Base-by-base conservation (phyloP, 2,329 filamentous ascomycete species). In the Sarocladium kiliense region DNA sequence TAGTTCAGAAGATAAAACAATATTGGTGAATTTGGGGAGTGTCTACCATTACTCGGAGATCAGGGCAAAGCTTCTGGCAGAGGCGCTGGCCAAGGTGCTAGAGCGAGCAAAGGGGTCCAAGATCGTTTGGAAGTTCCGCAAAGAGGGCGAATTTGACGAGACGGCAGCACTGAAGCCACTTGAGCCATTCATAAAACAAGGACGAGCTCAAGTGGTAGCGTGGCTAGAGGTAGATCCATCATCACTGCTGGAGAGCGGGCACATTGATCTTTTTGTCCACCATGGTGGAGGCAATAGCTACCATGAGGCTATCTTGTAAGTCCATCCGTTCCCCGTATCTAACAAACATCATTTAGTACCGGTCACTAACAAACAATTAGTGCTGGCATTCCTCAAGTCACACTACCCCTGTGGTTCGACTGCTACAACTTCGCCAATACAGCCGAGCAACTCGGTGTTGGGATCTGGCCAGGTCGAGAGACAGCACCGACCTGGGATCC, bases 361-460 rank as follows among this genome's bases (percentile, higher is more conserved):
- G 26, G 36, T 50, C 12, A 45, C 54, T 57, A 56, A 47, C 4
- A 54, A 14, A 26, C 37, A 26, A 9, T 16, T 32, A 76, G 74
- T 16, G 66, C 68, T 19, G 74, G 74, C 3, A 64, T 74, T 9
- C 71, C 75, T 2, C 76, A 78, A 49, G 58, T 78, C 9, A 59
- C 77, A 3, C 62, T 78, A 1, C 75, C 75, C 0, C 59, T 68
- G 4, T 77, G 75, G 75, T 62, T 69, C 2, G 75, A 77, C 53
- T 67, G 69, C 0, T 74, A 74, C 57, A 72, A 76, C 54, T 76
- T 68, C 55, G 73, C 74, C 7, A 64, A 63, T 11, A 65, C 69
- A 2, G 71, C 69, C 1, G 74, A 78, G 60, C 69, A 63, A 54
- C 57, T 75, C 0, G 69, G 68, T 0, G 66, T 77, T 19, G 74